Percentiles rank a stretch among this genome's conserved stretches.
phyloP scores from a whole-genome alignment of 2,329 filamentous ascomycete genomes.

The Fusarium staphyleae region DNA sequence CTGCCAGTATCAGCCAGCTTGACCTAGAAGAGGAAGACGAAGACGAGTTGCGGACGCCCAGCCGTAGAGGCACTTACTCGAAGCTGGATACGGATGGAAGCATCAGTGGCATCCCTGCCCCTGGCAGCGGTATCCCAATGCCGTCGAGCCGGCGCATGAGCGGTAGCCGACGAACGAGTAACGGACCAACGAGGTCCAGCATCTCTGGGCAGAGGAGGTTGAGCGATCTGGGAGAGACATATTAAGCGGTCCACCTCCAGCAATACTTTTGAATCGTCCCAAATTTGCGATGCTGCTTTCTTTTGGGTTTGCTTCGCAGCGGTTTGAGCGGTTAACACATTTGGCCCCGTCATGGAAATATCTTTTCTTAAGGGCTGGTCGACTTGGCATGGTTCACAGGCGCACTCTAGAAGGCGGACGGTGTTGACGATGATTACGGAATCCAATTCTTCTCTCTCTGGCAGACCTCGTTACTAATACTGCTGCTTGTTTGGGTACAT shows the following conservation, averaged over 20 bases:
- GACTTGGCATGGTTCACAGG: constrained; percentile 41
- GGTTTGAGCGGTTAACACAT: constrained; percentile 35
- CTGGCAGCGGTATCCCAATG: constrained; percentile 56
- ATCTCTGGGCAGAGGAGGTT: constrained; percentile 50
- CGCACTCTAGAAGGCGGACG: constrained; percentile 36
- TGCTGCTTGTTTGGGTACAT: constrained; percentile 39
- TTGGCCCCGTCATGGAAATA: constrained; percentile 33
- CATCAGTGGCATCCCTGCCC: constrained; percentile 50
- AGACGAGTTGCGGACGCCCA: constrained; percentile 57
- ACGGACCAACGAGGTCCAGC: constrained; percentile 45
- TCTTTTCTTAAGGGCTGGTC: constrained; percentile 34
- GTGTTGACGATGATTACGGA: constrained; percentile 45
- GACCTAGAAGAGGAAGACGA: constrained; percentile 56
- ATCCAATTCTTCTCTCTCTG: constrained; percentile 38
- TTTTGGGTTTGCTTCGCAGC: constrained; percentile 35
- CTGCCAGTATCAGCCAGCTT: constrained; percentile 63
- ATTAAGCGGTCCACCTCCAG: constrained; percentile 45
- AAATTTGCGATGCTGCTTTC: constrained; percentile 28
- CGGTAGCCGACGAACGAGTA: constrained; percentile 53
- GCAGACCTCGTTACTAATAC: constrained; percentile 37
- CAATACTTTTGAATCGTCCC: constrained; percentile 12
- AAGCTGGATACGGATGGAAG: constrained; percentile 54
- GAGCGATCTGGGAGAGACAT: constrained; percentile 62
- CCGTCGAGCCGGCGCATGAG: constrained; percentile 55
- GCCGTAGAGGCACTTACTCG: constrained; percentile 61